Evolutionary conservation across 257 asterid species (phyloP).

Genomic region (Plantago major): DNA sequence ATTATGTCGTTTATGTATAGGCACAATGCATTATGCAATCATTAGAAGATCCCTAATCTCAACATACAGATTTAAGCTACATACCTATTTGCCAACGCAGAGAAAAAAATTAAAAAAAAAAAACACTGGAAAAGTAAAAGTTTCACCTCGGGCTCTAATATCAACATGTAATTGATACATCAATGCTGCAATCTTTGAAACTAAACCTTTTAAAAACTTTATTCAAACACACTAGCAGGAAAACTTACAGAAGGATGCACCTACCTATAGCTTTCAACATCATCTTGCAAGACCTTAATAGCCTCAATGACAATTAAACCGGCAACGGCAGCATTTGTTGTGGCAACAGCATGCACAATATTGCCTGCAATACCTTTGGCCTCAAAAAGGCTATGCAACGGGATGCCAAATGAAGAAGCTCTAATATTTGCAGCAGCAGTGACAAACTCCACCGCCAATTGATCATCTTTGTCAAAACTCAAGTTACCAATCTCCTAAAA

Average conservation of each 20-base stretch:
- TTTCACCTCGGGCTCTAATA: not conserved
- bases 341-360: conserved; percentile 98
- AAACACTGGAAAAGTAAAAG: not conserved
- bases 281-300: conserved; percentile 82
- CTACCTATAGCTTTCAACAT: conserved; percentile 64
- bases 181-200: not conserved
- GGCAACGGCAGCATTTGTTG: conserved; percentile 93
- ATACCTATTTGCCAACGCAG: not conserved
- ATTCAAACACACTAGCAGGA: not conserved
- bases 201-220: too few relatives aligned
- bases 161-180: not conserved
- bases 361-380: conserved; percentile 99
- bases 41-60: not conserved
- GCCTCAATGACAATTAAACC: conserved; percentile 98
- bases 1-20: not conserved
- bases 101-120: not conserved
- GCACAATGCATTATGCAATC: not conserved
- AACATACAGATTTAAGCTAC: not conserved
- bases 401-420: conserved; percentile 97
- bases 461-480: conserved; percentile 96
- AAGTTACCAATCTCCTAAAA: conserved; percentile 86
- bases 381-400: conserved; percentile 92
- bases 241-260: conserved; percentile 15
- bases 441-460: conserved; percentile 93
- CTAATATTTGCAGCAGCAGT: conserved; percentile 99